phyloP scores from a whole-genome alignment of 176 grass and related monocot genomes.

The Saccharum spontaneum region DNA sequence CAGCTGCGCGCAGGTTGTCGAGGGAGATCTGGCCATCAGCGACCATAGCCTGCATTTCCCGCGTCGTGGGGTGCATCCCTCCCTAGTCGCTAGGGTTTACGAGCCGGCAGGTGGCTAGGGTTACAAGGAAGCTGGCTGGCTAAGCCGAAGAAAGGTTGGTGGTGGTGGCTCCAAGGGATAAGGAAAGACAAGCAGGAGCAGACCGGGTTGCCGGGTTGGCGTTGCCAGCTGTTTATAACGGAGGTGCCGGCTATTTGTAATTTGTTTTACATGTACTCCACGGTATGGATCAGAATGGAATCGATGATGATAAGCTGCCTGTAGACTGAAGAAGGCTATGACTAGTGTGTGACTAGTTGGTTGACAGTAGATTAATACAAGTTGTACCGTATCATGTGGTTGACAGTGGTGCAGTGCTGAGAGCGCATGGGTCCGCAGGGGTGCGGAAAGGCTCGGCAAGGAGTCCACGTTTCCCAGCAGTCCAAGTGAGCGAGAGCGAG shows the following conservation, averaged over 20 bases:
- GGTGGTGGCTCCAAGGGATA: conserved; percentile 5
- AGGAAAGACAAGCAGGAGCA: neutral
- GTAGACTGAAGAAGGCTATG: neutral
- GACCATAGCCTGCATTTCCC: conserved; percentile 66
- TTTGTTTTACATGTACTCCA: neutral
- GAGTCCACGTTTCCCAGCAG: no score
- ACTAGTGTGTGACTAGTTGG: neutral
- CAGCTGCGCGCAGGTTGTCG: conserved; percentile 41
- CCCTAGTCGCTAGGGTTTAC: conserved; percentile 27
- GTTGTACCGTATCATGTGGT: conserved; percentile 2
- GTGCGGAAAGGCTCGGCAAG: no score
- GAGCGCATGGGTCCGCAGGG: no score
- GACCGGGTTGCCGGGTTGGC: conserved; percentile 12
- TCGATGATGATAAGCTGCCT: conserved; percentile 13
- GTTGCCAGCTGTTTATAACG: conserved; percentile 51
- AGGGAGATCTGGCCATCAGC: conserved; percentile 50
- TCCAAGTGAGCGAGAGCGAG: no score
- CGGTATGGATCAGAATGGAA: neutral
- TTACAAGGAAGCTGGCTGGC: neutral
- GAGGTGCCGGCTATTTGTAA: conserved; percentile 27
- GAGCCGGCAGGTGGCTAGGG: conserved; percentile 13
- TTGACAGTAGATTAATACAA: neutral
- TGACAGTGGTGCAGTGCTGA: neutral
- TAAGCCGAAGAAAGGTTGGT: conserved; percentile 30
- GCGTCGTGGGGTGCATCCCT: conserved; percentile 58